phyloP scores from a whole-genome alignment of 306 rosid species.

The Quercus cerris region DNA sequence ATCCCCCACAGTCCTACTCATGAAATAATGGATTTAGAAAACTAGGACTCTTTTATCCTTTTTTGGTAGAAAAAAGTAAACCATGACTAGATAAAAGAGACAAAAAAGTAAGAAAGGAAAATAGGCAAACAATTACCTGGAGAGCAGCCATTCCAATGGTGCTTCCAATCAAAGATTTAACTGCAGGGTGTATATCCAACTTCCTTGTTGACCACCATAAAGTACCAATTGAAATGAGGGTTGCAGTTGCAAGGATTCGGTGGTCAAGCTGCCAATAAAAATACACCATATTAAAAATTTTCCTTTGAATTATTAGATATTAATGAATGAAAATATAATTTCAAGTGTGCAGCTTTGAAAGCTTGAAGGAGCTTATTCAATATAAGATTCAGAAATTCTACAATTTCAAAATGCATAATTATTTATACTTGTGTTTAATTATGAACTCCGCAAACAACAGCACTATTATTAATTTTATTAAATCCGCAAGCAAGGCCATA shows the following conservation, averaged over 20 bases:
- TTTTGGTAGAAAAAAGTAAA: background rate
- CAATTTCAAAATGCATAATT: background rate
- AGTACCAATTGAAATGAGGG: conserved; percentile 53
- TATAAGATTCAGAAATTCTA: background rate
- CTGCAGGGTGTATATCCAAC: conserved; percentile 73
- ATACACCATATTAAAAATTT: background rate
- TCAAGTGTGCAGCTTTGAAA: background rate
- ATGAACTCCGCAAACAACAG: background rate
- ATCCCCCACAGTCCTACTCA: background rate
- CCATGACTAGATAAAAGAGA: background rate
- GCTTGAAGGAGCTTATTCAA: background rate
- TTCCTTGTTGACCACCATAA: conserved; percentile 81
- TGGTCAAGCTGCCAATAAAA: conserved; percentile 66
- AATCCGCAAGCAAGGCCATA: background rate
- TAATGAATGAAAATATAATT: background rate
- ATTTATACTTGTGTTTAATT: background rate
- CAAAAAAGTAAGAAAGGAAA: background rate
- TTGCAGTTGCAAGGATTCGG: conserved; percentile 74
- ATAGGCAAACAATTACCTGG: conserved; percentile 50
- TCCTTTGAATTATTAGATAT: background rate
- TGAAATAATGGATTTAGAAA: background rate
- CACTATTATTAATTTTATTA: background rate
- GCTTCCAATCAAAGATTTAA: conserved; percentile 60
- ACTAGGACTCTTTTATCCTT: background rate
- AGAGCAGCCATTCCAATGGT: conserved; percentile 72